Evolutionary conservation across 2,329 filamentous ascomycete species (phyloP).

Genomic region (Trichoderma sp.): DNA sequence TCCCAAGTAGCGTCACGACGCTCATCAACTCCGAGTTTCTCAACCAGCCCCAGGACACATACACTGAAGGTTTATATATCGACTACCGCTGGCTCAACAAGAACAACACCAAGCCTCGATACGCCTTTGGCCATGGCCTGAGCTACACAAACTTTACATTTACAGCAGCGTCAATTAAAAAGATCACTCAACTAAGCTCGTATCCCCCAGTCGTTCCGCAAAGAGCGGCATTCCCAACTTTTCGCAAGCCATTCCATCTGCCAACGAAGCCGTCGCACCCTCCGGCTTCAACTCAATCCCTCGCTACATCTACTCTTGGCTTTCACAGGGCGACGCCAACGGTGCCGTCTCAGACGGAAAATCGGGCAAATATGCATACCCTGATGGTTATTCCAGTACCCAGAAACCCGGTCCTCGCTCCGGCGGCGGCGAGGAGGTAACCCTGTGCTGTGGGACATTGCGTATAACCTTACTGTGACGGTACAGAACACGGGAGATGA

Average conservation of each 20-base stretch:
- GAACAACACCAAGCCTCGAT: conserved; percentile 70
- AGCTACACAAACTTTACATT: conserved; percentile 76
- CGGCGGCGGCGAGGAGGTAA: conserved; percentile 71
- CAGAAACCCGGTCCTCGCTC: conserved; percentile 52
- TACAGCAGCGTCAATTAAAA: conserved; percentile 49
- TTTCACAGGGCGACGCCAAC: conserved; percentile 44
- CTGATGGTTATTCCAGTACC: conserved; percentile 61
- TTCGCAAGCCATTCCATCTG: conserved; percentile 52
- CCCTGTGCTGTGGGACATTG: conserved; percentile 60
- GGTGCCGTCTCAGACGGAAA: conserved; percentile 42
- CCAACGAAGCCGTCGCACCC: conserved; percentile 60
- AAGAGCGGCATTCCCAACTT: conserved; percentile 48
- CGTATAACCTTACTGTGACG: conserved; percentile 45
- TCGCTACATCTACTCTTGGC: conserved; percentile 72
- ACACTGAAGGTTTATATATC: conserved; percentile 79
- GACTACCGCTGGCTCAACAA: conserved; percentile 92
- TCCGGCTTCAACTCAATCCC: conserved; percentile 58
- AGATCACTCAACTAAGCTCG: conserved; percentile 45
- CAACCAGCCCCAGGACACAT: conserved; percentile 79
- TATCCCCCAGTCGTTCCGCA: conserved; percentile 38
- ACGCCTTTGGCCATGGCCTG: conserved; percentile 83
- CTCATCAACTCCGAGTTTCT: conserved; percentile 49
- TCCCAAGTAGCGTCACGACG: conserved; percentile 59
- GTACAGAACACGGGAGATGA: conserved; percentile 55
- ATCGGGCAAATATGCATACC: conserved; percentile 59